Base-by-base conservation (phyloP, 805 yeast genomes). In the Myxozyma vanderwaltii region DNA sequence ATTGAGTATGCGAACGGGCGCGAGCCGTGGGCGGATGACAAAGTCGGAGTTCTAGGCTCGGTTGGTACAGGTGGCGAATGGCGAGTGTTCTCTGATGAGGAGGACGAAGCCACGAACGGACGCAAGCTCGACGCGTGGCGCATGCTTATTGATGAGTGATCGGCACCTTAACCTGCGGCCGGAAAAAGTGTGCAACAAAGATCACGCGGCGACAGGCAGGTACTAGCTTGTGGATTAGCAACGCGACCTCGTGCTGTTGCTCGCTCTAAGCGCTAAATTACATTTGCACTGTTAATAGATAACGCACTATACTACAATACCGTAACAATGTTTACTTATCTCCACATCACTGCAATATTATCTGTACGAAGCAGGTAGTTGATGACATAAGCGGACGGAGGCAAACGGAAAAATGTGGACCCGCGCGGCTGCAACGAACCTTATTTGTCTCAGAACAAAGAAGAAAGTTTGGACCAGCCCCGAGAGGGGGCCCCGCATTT, bases 101-200 rank as follows among this genome's bases (percentile, higher is more conserved):
- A 52, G 24, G 61, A 58, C 26, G 57, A 39, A 40, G 21, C 19
- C n/a, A 38, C 19, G n/a, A 35, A 58, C 38, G 48, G 49, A 5
- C 62, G 62, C 24, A 36, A 41, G 36, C 19, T 58, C 15, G 51
- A 26, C 19, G 58, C 58, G 23, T 58, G 62, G 62, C 45, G 52
- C 26, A 47, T 36, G 45, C 46, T 54, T 6, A 39, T 36, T 24
- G 47, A 54, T 10, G 45, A 39, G 46, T 48, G 33, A 29, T 6
- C 10, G 33, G 33, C n/a, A 38, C n/a, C 5, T 38, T 17, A 38
- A 17, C 6, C 41, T 38, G 41, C 41, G 5, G 19, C 35, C 35
- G 48, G 27, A 44, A 24, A 44, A 24, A 13, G n/a, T n/a, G n/a
- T n/a, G n/a, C n/a, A n/a, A n/a, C n/a, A n/a, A n/a, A n/a, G n/a